Conservation (phyloP, 371 early-diverging fungal genomes). For the Mucor circinelloides region DNA sequence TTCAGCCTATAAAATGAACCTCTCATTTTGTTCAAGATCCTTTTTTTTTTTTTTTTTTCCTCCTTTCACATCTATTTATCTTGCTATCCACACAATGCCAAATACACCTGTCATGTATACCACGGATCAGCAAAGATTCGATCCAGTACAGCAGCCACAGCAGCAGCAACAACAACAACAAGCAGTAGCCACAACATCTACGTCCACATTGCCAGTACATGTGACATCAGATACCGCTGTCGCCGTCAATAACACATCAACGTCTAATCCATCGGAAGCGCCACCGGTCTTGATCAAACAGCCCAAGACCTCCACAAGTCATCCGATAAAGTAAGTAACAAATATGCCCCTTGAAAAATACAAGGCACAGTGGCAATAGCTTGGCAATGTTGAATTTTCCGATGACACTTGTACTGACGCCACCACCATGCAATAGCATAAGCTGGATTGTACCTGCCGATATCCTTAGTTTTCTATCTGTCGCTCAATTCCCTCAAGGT, state of each 20-base stretch:
- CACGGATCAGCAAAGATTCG: neutral
- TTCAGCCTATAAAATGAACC: neutral
- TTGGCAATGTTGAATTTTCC: neutral
- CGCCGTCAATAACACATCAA: neutral
- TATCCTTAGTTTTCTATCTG: conserved; percentile 36
- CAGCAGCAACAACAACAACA: neutral
- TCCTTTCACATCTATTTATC: neutral
- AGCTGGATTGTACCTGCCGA: conserved; percentile 61
- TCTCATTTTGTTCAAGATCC: neutral
- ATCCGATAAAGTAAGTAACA: conserved; percentile 55
- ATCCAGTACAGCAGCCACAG: neutral
- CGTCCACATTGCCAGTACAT: neutral
- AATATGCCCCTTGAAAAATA: neutral
- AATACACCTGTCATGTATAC: neutral
- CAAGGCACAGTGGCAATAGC: neutral
- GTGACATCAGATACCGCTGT: neutral
- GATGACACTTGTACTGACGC: neutral
- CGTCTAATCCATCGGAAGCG: neutral
- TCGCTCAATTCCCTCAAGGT: conserved; percentile 33
- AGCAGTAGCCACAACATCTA: neutral
- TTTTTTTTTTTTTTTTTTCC: neutral
- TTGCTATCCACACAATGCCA: neutral
- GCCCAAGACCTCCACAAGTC: conserved; percentile 56
- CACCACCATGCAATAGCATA: conserved; percentile 29
- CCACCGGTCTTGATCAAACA: neutral